A percentile compares a stretch with the other conserved stretches of the same genome.
Conservation (phyloP, 179 eudicot species). For the Gypsophila paniculata region DNA sequence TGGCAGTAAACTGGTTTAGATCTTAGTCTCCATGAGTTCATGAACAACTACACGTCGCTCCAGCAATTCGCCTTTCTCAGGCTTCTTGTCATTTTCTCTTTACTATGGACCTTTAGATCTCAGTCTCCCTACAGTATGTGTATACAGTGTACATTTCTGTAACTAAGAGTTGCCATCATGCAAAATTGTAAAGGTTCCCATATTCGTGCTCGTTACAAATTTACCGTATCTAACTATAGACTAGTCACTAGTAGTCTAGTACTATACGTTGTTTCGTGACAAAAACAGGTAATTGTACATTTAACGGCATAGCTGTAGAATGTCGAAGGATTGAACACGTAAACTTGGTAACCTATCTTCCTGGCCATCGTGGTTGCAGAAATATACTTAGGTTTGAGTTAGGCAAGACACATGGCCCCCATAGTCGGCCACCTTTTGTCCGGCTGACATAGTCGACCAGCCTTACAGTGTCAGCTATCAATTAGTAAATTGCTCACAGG, state of each 20-base stretch:
- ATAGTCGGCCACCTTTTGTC: no score
- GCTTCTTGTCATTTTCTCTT: neutral
- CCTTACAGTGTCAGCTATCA: no score
- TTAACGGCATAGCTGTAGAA: neutral
- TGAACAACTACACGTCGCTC: neutral
- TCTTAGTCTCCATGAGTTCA: neutral
- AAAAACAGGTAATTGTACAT: neutral
- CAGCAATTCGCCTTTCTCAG: constrained; percentile 1
- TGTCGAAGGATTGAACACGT: neutral
- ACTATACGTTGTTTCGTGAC: neutral
- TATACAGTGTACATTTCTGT: constrained; percentile 19
- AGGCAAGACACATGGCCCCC: no score
- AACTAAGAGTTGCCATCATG: constrained; percentile 12
- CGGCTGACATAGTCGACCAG: no score
- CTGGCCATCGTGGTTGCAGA: no score
- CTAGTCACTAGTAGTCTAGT: neutral
- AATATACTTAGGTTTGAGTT: no score
- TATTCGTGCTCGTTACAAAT: neutral
- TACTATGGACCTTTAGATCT: no score
- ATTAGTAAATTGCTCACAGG: no score
- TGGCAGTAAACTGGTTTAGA: neutral
- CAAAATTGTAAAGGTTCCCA: neutral
- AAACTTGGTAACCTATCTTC: no score
- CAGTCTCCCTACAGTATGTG: neutral
- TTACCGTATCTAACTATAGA: no score